Percentiles rank a stretch among this genome's conserved stretches.
These are phyloP conservation scores for Penicillium coffeae DNA, from an alignment of 495 filamentous ascomycete species.

Conservation along the genomic window DNA sequence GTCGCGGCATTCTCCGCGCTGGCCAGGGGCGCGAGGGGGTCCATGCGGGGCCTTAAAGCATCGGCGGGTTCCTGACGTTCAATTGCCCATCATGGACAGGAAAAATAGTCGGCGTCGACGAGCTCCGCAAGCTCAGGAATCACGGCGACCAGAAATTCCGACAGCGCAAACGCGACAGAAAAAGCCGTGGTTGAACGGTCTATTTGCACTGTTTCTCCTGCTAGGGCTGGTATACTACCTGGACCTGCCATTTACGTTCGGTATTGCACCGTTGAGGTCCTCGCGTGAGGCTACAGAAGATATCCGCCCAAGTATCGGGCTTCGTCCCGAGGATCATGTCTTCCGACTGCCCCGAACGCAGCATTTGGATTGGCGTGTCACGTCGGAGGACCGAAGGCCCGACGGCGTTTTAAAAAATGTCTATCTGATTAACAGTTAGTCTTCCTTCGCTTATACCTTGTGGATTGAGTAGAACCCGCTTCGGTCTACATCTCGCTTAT, in stretches of 20 bases:
- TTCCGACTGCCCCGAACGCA: constrained; percentile 29
- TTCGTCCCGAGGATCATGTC: constrained; percentile 39
- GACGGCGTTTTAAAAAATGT: constrained; percentile 42
- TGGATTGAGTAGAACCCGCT: background rate
- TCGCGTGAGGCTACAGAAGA: background rate
- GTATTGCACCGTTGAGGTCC: background rate
- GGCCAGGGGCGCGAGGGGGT: background rate
- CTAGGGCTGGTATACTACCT: constrained; percentile 18
- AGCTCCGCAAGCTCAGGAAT: constrained; percentile 2
- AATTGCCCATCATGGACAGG: constrained; percentile 15
- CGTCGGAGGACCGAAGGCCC: constrained; percentile 26
- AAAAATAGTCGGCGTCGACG: constrained; percentile 7
- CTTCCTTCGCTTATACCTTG: background rate
- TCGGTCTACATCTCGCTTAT: no score
- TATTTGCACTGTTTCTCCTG: constrained; percentile 12
- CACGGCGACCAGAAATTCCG: background rate
- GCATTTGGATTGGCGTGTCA: constrained; percentile 33
- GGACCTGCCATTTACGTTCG: background rate
- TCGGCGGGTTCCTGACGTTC: constrained; percentile 1
- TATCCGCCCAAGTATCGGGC: constrained; percentile 23
- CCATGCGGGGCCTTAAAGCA: background rate
- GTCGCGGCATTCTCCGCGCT: background rate
- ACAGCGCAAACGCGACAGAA: background rate
- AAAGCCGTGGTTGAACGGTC: constrained; percentile 10
- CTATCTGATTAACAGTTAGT: constrained; percentile 36